Percentiles rank a stretch among this genome's conserved stretches.
phyloP scores from a whole-genome alignment of 2,329 filamentous ascomycete species.

The Aureobasidium sp. region DNA sequence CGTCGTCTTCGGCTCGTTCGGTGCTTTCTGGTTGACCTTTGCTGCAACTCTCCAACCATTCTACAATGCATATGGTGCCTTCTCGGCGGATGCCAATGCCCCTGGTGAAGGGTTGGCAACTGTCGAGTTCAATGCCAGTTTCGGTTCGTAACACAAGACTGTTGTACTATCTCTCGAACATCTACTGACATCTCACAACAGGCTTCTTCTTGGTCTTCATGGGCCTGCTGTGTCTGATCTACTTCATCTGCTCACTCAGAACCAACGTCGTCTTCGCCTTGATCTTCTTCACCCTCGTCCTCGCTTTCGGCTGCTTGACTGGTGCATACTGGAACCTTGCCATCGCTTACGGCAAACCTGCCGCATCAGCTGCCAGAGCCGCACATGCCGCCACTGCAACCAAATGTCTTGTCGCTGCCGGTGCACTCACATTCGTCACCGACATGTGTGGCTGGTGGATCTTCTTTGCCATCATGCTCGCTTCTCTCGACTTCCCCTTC shows the following conservation, averaged over 20 bases:
- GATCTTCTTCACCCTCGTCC: slow-evolving; percentile 57
- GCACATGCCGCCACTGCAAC: slow-evolving; percentile 23
- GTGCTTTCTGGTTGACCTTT: slow-evolving; percentile 47
- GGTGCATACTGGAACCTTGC: slow-evolving; percentile 53
- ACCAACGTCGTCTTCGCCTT: slow-evolving; percentile 64
- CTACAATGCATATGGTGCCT: slow-evolving; percentile 41
- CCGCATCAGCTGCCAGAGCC: background rate
- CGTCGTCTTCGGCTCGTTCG: slow-evolving; percentile 45
- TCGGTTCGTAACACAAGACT: slow-evolving; percentile 33
- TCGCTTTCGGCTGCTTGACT: slow-evolving; percentile 52
- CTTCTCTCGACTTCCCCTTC: slow-evolving; percentile 46
- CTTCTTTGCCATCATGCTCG: slow-evolving; percentile 46
- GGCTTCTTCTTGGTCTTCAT: slow-evolving; percentile 59
- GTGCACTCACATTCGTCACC: slow-evolving; percentile 42
- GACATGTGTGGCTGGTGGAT: slow-evolving; percentile 45
- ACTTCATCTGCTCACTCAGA: slow-evolving; percentile 59
- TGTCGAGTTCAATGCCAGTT: slow-evolving; percentile 45
- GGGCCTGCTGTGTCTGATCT: slow-evolving; percentile 58
- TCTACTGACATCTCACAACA: slow-evolving; percentile 7
- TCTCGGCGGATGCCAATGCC: slow-evolving; percentile 22
- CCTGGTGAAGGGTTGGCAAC: slow-evolving; percentile 34
- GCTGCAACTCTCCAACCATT: slow-evolving; percentile 39
- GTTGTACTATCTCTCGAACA: slow-evolving; percentile 14
- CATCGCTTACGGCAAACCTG: slow-evolving; percentile 22
- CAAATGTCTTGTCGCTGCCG: slow-evolving; percentile 32